Conservation (phyloP, 1,284 basidiomycete genomes). For the Papiliotrema laurentii region DNA sequence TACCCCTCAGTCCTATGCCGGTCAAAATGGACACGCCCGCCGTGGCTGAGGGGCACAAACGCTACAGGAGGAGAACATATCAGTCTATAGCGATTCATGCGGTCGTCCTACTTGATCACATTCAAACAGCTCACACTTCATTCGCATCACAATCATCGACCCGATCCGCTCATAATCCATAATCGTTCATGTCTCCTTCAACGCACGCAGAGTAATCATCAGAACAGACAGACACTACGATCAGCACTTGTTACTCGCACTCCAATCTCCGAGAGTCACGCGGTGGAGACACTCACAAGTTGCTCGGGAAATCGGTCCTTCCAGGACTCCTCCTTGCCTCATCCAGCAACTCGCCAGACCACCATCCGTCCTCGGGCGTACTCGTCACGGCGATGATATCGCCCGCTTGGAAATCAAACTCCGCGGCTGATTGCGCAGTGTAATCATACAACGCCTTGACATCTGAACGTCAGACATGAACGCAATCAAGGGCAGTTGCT, state of each 20-base stretch:
- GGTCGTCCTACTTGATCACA: too few relatives aligned
- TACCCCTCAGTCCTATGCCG: too few relatives aligned
- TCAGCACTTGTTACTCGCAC: too few relatives aligned
- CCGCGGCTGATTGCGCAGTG: constrained; percentile 58
- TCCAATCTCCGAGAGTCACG: not conserved
- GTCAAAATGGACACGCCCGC: too few relatives aligned
- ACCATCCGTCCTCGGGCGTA: constrained; percentile 92
- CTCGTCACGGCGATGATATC: constrained; percentile 90
- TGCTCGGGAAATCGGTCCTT: constrained; percentile 84
- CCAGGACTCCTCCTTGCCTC: constrained; percentile 73
- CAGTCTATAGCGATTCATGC: too few relatives aligned
- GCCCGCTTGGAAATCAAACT: constrained; percentile 80
- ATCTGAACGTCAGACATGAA: constrained; percentile 18
- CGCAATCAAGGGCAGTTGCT: not conserved
- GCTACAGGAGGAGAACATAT: too few relatives aligned
- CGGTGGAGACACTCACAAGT: constrained; percentile 55
- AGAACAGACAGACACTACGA: constrained; percentile 31
- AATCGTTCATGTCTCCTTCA: too few relatives aligned
- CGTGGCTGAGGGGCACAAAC: too few relatives aligned
- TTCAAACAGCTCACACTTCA: too few relatives aligned
- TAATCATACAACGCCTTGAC: constrained; percentile 94
- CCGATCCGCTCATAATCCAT: too few relatives aligned
- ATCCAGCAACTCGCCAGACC: constrained; percentile 70
- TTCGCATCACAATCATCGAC: too few relatives aligned
- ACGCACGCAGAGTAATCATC: too few relatives aligned